These are phyloP conservation scores for Tetradesmus obliquus DNA, from an alignment of 139 green algal species.

Conservation along the genomic window DNA sequence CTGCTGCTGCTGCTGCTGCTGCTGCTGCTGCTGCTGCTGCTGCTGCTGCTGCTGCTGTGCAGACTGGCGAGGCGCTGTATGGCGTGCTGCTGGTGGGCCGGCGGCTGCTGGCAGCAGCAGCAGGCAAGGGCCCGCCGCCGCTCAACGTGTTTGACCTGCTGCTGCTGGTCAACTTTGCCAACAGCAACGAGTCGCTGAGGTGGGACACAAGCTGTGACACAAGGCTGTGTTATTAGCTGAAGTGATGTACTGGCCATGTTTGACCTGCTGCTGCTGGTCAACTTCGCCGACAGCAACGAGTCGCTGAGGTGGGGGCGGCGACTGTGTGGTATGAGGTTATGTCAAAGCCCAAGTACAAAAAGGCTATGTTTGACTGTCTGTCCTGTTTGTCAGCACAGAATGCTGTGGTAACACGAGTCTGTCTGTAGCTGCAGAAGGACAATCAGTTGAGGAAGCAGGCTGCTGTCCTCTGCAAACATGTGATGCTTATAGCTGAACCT, in stretches of 20 bases:
- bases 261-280: conserved; percentile 82
- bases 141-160: conserved; percentile 81
- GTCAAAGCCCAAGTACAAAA: too few species aligned
- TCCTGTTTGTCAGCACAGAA: too few species aligned
- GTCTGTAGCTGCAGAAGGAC: too few species aligned
- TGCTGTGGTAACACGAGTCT: too few species aligned
- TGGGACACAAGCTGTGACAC: not conserved
- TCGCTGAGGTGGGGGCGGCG: conserved; percentile 5
- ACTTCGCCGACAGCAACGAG: conserved; percentile 68
- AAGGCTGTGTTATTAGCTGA: not conserved
- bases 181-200: conserved; percentile 48
- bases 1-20: not conserved
- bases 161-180: conserved; percentile 78
- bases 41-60: not conserved
- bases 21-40: not conserved
- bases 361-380: too few species aligned
- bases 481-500: too few species aligned
- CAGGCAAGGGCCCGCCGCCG: conserved; percentile 15
- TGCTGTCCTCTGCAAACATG: too few species aligned
- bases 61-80: conserved; percentile 55
- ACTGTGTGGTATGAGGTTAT: too few species aligned
- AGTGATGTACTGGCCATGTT: conserved; percentile 22
- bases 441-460: too few species aligned
- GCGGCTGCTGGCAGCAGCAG: conserved; percentile 47
- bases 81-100: conserved; percentile 58